Conservation (phyloP, 345 rosid species). For the Hibiscus tridactylites region DNA sequence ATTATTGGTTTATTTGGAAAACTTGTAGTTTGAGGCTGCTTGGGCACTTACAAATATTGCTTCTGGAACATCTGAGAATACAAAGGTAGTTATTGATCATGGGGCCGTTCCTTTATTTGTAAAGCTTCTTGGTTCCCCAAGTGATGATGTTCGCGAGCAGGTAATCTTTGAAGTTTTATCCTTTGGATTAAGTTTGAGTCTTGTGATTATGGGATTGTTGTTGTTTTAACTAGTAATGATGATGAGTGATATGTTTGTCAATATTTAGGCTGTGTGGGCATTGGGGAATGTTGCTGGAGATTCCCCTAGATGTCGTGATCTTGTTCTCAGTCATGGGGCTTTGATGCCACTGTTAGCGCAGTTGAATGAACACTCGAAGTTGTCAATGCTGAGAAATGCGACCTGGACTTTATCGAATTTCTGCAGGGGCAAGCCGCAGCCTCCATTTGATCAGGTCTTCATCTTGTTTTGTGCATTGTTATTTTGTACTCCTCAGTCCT, state of each 20-base stretch:
- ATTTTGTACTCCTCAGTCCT: background rate
- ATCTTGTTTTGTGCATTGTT: background rate
- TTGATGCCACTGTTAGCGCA: slow-evolving; percentile 57
- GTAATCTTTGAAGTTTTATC: slow-evolving; percentile 19
- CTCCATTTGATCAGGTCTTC: slow-evolving; percentile 72
- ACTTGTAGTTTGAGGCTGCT: slow-evolving; percentile 76
- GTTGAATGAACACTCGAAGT: slow-evolving; percentile 73
- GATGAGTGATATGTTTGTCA: background rate
- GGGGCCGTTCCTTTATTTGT: slow-evolving; percentile 78
- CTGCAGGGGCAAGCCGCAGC: slow-evolving; percentile 93
- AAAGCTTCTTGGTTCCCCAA: slow-evolving; percentile 65
- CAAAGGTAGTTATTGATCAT: slow-evolving; percentile 76
- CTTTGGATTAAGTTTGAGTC: background rate
- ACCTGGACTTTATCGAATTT: slow-evolving; percentile 96
- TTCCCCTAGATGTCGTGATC: slow-evolving; percentile 83
- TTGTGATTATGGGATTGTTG: background rate
- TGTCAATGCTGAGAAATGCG: slow-evolving; percentile 91
- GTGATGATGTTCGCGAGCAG: slow-evolving; percentile 93
- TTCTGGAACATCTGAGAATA: slow-evolving; percentile 83
- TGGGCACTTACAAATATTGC: slow-evolving; percentile 95
- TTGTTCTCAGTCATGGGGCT: slow-evolving; percentile 75
- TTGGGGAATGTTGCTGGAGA: slow-evolving; percentile 93
- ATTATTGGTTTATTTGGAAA: background rate
- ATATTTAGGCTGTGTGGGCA: slow-evolving; percentile 81
- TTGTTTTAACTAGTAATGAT: background rate